These are phyloP conservation scores for Polymyxa betae DNA, from an alignment of 208 protist species.

Conservation along the genomic window DNA sequence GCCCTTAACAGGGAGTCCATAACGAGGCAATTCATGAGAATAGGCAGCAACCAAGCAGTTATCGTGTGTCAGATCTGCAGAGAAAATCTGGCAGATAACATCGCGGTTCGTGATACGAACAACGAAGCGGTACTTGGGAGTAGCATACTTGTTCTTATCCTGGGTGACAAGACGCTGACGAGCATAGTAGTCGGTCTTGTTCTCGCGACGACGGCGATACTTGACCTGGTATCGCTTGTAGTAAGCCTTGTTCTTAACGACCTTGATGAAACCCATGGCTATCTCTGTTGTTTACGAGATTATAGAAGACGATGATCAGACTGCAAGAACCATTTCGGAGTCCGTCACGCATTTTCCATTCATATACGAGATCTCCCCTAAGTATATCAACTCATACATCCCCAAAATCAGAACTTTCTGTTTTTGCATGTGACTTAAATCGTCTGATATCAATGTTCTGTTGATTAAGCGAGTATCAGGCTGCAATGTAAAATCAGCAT, in stretches of 20 bases:
- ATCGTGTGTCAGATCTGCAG: conserved; percentile 92
- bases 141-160: conserved; percentile 98
- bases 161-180: conserved; percentile 92
- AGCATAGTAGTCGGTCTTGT: conserved; percentile 97
- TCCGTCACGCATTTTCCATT: too few species aligned
- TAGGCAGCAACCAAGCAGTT: conserved; percentile 89
- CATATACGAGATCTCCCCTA: too few species aligned
- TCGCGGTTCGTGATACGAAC: conserved; percentile 87
- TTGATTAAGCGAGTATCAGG: too few species aligned
- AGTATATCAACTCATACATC: too few species aligned
- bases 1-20: conserved; percentile 79
- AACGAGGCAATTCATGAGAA: conserved; percentile 93
- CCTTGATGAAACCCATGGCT: conserved; percentile 77
- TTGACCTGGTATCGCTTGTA: conserved; percentile 98
- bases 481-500: too few species aligned
- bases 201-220: conserved; percentile 88
- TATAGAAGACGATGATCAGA: too few species aligned
- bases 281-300: too few species aligned
- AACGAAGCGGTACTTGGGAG: conserved; percentile 96
- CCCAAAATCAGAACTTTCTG: too few species aligned
- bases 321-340: too few species aligned
- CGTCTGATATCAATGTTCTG: too few species aligned
- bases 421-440: too few species aligned
- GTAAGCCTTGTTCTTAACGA: conserved; percentile 86
- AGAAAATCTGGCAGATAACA: conserved; percentile 94